phyloP scores from a whole-genome alignment of 805 yeast genomes.

The Hanseniaspora taiwanica region DNA sequence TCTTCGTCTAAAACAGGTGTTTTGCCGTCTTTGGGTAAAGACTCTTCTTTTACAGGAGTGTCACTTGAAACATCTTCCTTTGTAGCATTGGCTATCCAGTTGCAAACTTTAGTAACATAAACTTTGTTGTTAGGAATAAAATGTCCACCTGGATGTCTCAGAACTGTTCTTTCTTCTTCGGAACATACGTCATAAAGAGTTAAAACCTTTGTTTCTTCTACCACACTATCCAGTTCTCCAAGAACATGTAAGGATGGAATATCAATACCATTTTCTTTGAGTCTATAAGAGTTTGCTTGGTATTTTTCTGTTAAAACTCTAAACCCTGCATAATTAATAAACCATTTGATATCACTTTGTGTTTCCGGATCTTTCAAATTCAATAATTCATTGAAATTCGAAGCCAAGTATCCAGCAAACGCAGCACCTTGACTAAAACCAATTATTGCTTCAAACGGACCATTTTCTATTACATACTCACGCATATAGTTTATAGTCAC shows the following conservation, averaged over 20 bases:
- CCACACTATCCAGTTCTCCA: slow-evolving; percentile 85
- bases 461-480: slow-evolving; percentile 38
- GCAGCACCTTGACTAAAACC: slow-evolving; percentile 96
- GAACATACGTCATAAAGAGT: slow-evolving; percentile 40
- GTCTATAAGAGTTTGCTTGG: slow-evolving; percentile 7
- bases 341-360: slow-evolving; percentile 50
- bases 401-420: slow-evolving; percentile 47
- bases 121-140: slow-evolving; percentile 78
- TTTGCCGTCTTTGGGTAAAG: slow-evolving; percentile 6
- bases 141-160: slow-evolving; percentile 92
- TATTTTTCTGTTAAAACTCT: slow-evolving; percentile 8
- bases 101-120: slow-evolving; percentile 21
- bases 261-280: slow-evolving; percentile 9
- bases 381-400: slow-evolving; percentile 36
- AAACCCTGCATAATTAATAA: slow-evolving; percentile 60
- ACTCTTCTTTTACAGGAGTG: slow-evolving; percentile 1
- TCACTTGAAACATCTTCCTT: slow-evolving; percentile 1
- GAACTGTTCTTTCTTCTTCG: slow-evolving; percentile 25
- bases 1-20: slow-evolving; percentile 22
- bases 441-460: slow-evolving; percentile 55
- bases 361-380: slow-evolving; percentile 18
- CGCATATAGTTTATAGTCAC: slow-evolving; percentile 29
- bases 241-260: slow-evolving; percentile 51
- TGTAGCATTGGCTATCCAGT: slow-evolving; percentile 19
- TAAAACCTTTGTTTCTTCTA: slow-evolving; percentile 54